Percentiles rank a stretch among this genome's conserved stretches.
Evolutionary conservation across 2,329 filamentous ascomycete genomes (phyloP).

Genomic region (Dothideomycetes sp.): DNA sequence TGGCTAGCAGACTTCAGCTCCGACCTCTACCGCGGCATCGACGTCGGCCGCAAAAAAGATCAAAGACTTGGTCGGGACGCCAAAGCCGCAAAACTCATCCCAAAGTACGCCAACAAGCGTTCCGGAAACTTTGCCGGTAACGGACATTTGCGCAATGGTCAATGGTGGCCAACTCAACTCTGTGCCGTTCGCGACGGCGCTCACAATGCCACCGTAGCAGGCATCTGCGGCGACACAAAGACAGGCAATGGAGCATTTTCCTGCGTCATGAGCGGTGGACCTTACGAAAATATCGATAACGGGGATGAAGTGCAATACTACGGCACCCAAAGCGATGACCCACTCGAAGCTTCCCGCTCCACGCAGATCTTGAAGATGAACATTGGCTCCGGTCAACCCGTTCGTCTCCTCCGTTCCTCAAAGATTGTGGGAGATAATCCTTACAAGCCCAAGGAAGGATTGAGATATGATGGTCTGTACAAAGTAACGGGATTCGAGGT

Average conservation of each 20-base stretch:
- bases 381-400: conserved; percentile 27
- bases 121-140: conserved; percentile 31
- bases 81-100: conserved; percentile 18
- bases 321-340: conserved; percentile 37
- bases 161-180: conserved; percentile 49
- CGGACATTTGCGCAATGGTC: conserved; percentile 35
- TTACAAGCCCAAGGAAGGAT: conserved; percentile 39
- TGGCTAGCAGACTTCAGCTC: conserved; percentile 31
- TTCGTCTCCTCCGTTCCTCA: conserved; percentile 44
- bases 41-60: conserved; percentile 15
- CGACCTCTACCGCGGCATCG: conserved; percentile 39
- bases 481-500: conserved; percentile 32
- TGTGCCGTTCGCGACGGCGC: conserved; percentile 45
- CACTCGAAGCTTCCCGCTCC: conserved; percentile 25
- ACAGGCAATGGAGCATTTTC: conserved; percentile 45
- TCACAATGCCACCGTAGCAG: conserved; percentile 41
- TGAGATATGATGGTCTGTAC: conserved; percentile 53
- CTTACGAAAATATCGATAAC: conserved; percentile 42
- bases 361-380: conserved; percentile 39
- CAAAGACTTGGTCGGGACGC: conserved; percentile 13
- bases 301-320: conserved; percentile 44
- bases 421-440: conserved; percentile 26
- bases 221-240: conserved; percentile 38
- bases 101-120: conserved; percentile 17
- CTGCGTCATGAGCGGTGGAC: conserved; percentile 43